These are phyloP conservation scores for Podila horticola DNA, from an alignment of 192 early-diverging fungal species.

Conservation along the genomic window DNA sequence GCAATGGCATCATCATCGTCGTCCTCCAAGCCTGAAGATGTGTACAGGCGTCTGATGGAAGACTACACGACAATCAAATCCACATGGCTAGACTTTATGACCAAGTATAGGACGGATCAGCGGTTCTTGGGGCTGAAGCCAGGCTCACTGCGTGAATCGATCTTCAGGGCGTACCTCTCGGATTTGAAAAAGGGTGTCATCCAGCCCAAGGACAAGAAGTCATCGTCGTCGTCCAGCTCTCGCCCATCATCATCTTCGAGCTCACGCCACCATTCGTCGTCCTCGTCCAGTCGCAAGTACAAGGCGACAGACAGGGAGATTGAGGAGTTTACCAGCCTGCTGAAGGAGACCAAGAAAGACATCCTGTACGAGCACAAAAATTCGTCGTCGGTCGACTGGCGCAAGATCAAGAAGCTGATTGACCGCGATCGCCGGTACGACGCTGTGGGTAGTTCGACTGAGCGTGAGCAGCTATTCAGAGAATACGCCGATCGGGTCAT, in stretches of 20 bases:
- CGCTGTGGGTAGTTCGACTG: constrained; percentile 67
- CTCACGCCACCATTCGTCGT: not conserved
- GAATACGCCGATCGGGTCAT: constrained; percentile 61
- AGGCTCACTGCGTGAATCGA: constrained; percentile 66
- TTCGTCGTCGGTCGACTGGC: constrained; percentile 68
- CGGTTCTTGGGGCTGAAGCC: constrained; percentile 67
- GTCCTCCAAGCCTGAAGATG: constrained; percentile 58
- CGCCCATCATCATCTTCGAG: not conserved
- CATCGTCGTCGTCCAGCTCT: not conserved
- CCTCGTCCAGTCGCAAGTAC: constrained; percentile 13
- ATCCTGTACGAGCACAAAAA: constrained; percentile 57
- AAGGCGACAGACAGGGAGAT: constrained; percentile 53
- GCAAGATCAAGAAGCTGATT: constrained; percentile 71
- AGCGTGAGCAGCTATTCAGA: constrained; percentile 77
- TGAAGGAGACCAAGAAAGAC: constrained; percentile 61
- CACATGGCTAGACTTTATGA: constrained; percentile 78
- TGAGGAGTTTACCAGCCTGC: constrained; percentile 69
- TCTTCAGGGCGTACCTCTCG: constrained; percentile 74
- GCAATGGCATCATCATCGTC: constrained; percentile 11
- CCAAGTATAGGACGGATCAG: constrained; percentile 73
- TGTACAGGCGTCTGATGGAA: constrained; percentile 67
- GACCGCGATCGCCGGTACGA: constrained; percentile 73
- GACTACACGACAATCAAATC: constrained; percentile 61
- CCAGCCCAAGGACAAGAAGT: constrained; percentile 6
- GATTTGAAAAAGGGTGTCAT: constrained; percentile 55